Base-by-base conservation (phyloP, 2,329 filamentous ascomycete species). In the Fusarium sp. region DNA sequence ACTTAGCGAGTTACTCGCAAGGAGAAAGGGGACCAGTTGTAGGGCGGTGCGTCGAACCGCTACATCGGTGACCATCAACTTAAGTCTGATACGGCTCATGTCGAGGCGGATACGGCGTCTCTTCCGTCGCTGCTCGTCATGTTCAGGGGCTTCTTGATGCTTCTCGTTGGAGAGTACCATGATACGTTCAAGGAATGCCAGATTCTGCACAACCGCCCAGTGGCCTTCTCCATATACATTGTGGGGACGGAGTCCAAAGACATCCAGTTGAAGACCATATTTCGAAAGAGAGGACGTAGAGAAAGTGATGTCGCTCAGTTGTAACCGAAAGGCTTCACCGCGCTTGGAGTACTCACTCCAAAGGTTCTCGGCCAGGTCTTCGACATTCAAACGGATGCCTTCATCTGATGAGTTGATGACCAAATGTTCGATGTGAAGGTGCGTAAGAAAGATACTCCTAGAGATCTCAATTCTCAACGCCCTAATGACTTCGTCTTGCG, bases 401-500 rank as follows among this genome's bases (percentile, higher is more conserved):
- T 78, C 81, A 73, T 84, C 82, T 3, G 82, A 79, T 9, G 82
- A 79, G 61, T 88, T 84, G 45, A 82, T 80, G 29, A 88, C 80
- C 35, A 93, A 79, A 67, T 89, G 84, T 73, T 93, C 87, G 54
- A 93, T 84, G 72, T 92, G 90, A 10, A 92, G 83, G 73, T 90
- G 88, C 35, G 91, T 86, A n/a, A 90, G 85, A 71, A 93, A 90
- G 31, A 98, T 84, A 1, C 90, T 90, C 74, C 91, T 91, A 37
- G 97, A 86, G 80, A 98, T 93, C 80, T 95, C 94, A 73, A 96
- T 93, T 75, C 92, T 91, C 59, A 96, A 82, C 2, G 86, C 87
- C 71, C 88, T 90, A 72, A 90, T 87, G 77, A 89, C 87, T 76
- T 90, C 88, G 73, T 91, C 87, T 75, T 91, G 87, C 16, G 89